Conservation (phyloP, 192 early-diverging fungal species). For the Endogone sp. region DNA sequence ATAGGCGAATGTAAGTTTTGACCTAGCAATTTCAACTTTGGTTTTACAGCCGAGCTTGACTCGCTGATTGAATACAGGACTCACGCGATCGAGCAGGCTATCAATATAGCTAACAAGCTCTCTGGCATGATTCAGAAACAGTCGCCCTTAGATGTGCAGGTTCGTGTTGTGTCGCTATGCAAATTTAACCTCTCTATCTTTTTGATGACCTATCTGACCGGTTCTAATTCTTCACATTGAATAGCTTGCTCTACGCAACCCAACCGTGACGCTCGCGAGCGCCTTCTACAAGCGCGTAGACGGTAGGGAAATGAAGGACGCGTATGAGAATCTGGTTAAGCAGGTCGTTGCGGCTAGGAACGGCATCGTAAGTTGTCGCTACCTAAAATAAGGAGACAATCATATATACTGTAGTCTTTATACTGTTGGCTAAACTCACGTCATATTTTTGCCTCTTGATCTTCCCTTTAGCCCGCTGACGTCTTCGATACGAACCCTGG, state of each 20-base stretch:
- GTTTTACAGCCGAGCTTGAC: background rate
- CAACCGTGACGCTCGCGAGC: background rate
- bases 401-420: no score
- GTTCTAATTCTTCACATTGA: background rate
- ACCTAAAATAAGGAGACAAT: no score
- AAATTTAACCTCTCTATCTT: no score
- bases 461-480: slow-evolving; percentile 1
- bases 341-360: slow-evolving; percentile 4
- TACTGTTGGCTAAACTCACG: no score
- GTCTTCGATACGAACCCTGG: background rate
- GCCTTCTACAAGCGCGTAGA: slow-evolving; percentile 1
- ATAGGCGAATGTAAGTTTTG: no score
- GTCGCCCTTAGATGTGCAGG: slow-evolving; percentile 1
- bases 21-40: no score
- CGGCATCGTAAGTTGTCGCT: background rate
- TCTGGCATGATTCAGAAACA: background rate
- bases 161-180: no score
- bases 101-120: background rate
- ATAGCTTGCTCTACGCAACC: background rate
- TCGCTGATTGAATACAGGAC: background rate
- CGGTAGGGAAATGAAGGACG: background rate
- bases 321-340: slow-evolving; percentile 1
- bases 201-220: background rate
- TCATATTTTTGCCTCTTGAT: no score
- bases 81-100: background rate